Base-by-base conservation (phyloP, 2,329 filamentous ascomycete genomes). In the Beauveria caledonica region DNA sequence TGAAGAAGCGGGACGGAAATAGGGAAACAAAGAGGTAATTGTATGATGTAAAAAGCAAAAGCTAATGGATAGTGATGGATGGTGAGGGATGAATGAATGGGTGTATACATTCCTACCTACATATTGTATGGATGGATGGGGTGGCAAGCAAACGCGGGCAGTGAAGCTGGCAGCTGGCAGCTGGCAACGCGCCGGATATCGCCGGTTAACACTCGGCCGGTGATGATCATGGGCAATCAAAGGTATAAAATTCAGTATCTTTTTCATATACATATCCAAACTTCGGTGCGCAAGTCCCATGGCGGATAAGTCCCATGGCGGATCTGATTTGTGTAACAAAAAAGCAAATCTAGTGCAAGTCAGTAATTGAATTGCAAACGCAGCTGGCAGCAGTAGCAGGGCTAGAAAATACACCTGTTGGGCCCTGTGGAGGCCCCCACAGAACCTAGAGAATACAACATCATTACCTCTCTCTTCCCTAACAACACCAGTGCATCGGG, bases 41-140 rank as follows among this genome's bases (percentile, higher is more conserved):
- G 13, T 55, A 19, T 36, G 29, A 36, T 33, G 46, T 21, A 51
- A 58, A 58, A 59, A 59, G 49, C 48, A 59, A 59, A 58, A 53
- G 27, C 7, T 17, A 55, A 8, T 44, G 17, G 17, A 21, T 25
- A 25, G 23, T 27, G 45, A 42, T 50, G 55, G 29, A 40, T 21
- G 27, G 17, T n/a, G 42, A 45, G 5, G n/a, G 13, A 23, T 13
- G 11, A 15, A 48, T 48, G 42, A 45, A 19, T n/a, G 45, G 10
- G 21, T 9, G 46, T 48, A 39, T 19, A 15, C 33, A 11, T 15
- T 15, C 5, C 5, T 36, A 36, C 33, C 33, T 36, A 36, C 13
- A 11, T 36, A 15, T 6, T 36, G 33, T 15, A 36, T 36, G 33
- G 33, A 15, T 36, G 33, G 33, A 36, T 36, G 33, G 33, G 29